These are phyloP conservation scores for Russula ochroleuca DNA, from an alignment of 768 basidiomycete genomes.

Conservation along the genomic window DNA sequence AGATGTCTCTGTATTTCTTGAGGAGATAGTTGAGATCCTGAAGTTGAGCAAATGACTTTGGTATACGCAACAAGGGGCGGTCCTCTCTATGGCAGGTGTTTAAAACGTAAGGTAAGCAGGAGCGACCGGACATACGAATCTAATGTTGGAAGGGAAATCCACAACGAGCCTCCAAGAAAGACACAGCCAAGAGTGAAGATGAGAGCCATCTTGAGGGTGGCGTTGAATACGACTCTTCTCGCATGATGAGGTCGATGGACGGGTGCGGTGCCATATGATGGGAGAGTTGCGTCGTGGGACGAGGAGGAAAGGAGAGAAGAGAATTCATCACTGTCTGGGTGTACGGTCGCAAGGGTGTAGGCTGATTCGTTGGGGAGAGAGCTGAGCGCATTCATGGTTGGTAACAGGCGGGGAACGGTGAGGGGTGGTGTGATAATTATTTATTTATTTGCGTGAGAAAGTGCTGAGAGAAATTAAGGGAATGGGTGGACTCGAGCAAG, in stretches of 20 bases:
- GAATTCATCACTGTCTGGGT: conserved; percentile 22
- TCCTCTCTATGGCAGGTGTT: conserved; percentile 54
- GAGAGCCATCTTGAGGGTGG: conserved; percentile 76
- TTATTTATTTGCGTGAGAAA: conserved; percentile 19
- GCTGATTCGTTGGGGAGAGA: conserved; percentile 40
- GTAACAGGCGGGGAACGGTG: neutral
- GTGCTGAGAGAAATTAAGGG: neutral
- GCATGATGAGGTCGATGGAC: conserved; percentile 41
- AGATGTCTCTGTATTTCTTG: conserved; percentile 89
- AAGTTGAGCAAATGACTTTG: conserved; percentile 83
- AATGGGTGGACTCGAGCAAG: conserved; percentile 14
- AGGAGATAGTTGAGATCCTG: conserved; percentile 79
- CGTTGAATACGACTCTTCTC: conserved; percentile 64
- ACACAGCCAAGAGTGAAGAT: conserved; percentile 69
- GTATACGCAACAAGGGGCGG: conserved; percentile 70
- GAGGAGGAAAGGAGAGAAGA: conserved; percentile 30
- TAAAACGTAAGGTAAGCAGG: conserved; percentile 1
- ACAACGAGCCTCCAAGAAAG: conserved; percentile 73
- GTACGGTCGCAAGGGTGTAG: conserved; percentile 65
- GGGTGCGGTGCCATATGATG: conserved; percentile 22
- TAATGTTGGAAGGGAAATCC: conserved; percentile 72
- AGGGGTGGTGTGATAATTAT: neutral
- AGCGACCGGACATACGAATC: conserved; percentile 55
- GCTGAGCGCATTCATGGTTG: conserved; percentile 5
- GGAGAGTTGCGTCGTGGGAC: neutral